Evolutionary conservation across 192 early-diverging fungal species (phyloP).

Genomic region (Piromyces sp.): DNA sequence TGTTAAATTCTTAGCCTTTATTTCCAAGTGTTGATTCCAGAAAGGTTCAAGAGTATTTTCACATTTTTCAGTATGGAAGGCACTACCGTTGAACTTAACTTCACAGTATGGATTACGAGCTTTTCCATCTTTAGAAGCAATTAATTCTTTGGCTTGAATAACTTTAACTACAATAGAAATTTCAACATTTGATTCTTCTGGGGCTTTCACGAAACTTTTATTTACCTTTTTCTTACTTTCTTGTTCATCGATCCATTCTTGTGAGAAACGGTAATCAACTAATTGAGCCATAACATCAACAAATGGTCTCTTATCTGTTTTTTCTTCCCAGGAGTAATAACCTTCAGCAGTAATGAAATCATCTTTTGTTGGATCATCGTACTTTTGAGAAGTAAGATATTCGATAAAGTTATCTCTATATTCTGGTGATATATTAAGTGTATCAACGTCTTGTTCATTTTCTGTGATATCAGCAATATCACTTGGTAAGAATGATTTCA

Average conservation of each 20-base stretch:
- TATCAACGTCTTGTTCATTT: neutral
- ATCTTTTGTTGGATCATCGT: neutral
- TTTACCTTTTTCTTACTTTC: neutral
- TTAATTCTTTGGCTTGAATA: conserved; percentile 18
- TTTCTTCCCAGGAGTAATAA: neutral
- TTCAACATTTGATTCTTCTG: neutral
- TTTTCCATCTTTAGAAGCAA: conserved; percentile 25
- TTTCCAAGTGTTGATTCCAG: conserved; percentile 28
- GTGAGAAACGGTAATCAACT: neutral
- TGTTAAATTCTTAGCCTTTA: conserved; percentile 8
- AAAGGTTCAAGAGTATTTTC: conserved; percentile 11
- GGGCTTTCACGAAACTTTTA: too few relatives aligned
- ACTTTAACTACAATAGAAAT: conserved; percentile 16
- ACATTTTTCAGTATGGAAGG: conserved; percentile 22
- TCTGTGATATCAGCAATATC: neutral
- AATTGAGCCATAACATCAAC: neutral
- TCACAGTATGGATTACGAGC: conserved; percentile 23
- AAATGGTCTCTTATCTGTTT: neutral
- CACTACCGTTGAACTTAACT: conserved; percentile 22
- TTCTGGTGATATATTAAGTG: neutral
- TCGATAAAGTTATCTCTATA: neutral
- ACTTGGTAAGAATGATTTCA: neutral
- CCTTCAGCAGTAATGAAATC: neutral
- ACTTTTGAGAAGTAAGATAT: neutral
- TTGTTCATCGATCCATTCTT: neutral